phyloP scores from a whole-genome alignment of 2,329 filamentous ascomycete species.

The Calonectria naviculata region DNA sequence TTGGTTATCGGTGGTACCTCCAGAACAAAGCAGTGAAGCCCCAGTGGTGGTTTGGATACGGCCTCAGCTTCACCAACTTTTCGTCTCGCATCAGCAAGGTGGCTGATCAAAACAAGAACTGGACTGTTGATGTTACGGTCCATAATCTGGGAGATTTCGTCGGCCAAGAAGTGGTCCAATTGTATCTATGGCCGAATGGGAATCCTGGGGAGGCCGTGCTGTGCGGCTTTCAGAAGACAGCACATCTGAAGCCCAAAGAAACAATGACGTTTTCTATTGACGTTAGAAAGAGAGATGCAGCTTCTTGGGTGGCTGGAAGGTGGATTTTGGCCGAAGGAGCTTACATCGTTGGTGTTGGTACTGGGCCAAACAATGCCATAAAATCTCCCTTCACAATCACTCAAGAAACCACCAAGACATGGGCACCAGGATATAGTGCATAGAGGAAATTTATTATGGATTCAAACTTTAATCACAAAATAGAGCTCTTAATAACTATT shows the following conservation, averaged over 20 bases:
- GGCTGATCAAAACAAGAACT: background rate
- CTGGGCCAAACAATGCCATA: background rate
- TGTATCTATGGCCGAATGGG: background rate
- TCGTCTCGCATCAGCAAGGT: background rate
- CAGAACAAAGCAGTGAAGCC: background rate
- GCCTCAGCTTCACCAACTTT: conserved; percentile 7
- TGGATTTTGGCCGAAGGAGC: background rate
- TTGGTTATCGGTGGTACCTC: conserved; percentile 25
- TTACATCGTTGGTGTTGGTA: background rate
- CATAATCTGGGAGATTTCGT: background rate
- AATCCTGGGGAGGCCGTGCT: background rate
- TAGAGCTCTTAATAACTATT: too few species aligned
- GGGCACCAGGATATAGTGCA: too few species aligned
- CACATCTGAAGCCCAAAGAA: background rate
- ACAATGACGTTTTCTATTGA: background rate
- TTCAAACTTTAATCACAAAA: too few species aligned
- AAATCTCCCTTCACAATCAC: background rate
- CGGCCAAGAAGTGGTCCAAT: conserved; percentile 9
- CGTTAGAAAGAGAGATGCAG: background rate
- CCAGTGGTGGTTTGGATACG: conserved; percentile 20
- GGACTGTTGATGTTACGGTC: background rate
- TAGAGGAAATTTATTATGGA: too few species aligned
- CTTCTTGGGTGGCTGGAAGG: background rate
- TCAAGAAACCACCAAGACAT: background rate
- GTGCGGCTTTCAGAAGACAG: background rate